Percentiles rank a stretch among this genome's conserved stretches.
Evolutionary conservation across 192 early-diverging fungal species (phyloP).

Genomic region (Physocladia obscura): DNA sequence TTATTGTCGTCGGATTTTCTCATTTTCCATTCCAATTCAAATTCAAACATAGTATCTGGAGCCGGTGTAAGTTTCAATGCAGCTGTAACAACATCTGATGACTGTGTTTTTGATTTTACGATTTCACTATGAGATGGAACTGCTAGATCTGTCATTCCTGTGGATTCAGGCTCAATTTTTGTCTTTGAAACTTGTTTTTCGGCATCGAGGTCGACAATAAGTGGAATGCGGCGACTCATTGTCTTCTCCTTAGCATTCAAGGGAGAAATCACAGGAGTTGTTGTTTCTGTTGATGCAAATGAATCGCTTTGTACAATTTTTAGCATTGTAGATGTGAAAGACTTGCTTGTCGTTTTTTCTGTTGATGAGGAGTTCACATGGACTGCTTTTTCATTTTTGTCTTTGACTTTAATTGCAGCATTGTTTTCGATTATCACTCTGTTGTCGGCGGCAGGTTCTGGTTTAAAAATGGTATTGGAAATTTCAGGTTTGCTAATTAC

Average conservation of each 20-base stretch:
- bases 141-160: neutral
- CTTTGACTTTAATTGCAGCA: no score
- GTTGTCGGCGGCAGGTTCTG: neutral
- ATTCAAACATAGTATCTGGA: slow-evolving; percentile 66
- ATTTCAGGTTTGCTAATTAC: slow-evolving; percentile 1
- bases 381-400: no score
- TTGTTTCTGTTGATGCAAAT: neutral
- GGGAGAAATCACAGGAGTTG: neutral
- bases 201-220: neutral
- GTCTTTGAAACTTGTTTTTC: no score
- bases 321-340: neutral
- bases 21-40: slow-evolving; percentile 72
- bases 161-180: no score
- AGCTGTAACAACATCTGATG: neutral
- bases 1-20: slow-evolving; percentile 46
- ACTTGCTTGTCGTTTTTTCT: neutral
- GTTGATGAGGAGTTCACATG: neutral
- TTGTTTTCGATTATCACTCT: no score
- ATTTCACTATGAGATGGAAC: neutral
- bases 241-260: neutral
- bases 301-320: neutral
- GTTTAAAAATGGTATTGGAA: neutral
- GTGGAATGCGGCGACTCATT: neutral
- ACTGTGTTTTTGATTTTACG: neutral
- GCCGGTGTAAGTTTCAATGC: slow-evolving; percentile 6